A percentile compares a stretch with the other conserved stretches of the same genome.
phyloP scores from a whole-genome alignment of 768 basidiomycete genomes.

The Cystofilobasidium bisporidii region DNA sequence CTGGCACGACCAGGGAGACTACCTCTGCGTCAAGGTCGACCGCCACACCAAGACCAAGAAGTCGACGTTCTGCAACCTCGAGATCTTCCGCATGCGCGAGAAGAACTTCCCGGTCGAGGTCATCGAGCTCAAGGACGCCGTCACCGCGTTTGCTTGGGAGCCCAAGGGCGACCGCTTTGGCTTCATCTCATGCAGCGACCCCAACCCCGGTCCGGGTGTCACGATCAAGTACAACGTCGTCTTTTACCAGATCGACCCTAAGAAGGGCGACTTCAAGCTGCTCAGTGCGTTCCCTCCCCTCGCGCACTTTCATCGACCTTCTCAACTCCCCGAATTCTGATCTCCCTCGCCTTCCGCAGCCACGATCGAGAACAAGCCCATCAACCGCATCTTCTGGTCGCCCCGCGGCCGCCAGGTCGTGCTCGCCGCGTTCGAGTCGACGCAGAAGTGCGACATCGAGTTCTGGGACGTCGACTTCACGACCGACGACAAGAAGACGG shows the following conservation, averaged over 20 bases:
- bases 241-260: constrained; percentile 86
- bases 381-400: constrained; percentile 93
- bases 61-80: constrained; percentile 93
- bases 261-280: constrained; percentile 86
- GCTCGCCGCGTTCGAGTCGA: constrained; percentile 88
- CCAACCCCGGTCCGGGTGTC: constrained; percentile 77
- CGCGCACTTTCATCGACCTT: not conserved
- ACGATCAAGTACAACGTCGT: constrained; percentile 93
- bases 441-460: constrained; percentile 90
- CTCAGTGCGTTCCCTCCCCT: constrained; percentile 50
- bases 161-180: constrained; percentile 95
- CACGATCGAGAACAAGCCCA: constrained; percentile 67
- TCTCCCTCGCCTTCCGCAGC: constrained; percentile 43
- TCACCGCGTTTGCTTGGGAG: constrained; percentile 96
- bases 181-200: constrained; percentile 86
- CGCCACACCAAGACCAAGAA: constrained; percentile 93
- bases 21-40: constrained; percentile 97
- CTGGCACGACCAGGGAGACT: constrained; percentile 98
- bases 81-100: constrained; percentile 93
- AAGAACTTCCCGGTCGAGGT: constrained; percentile 97
- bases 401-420: constrained; percentile 92
- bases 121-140: constrained; percentile 92
- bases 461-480: constrained; percentile 98
- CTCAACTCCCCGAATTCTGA: not conserved
- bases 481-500: constrained; percentile 40